Conservation (phyloP, 78 protist species). For the Dictyostelium firmibasis region DNA sequence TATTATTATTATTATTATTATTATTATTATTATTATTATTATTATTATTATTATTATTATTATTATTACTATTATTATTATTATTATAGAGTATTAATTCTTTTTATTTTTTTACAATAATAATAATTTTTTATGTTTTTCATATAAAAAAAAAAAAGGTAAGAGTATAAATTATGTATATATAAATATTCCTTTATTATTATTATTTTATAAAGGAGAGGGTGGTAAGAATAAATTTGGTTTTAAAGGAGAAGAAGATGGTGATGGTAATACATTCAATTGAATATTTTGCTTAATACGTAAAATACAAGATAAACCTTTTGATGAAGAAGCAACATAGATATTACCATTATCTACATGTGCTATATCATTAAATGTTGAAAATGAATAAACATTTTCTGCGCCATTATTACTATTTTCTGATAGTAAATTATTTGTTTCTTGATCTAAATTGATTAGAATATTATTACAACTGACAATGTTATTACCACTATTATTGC, state of each 20-base stretch:
- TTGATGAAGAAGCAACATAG: constrained; percentile 55
- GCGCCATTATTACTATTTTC: background rate
- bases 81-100: too few species aligned
- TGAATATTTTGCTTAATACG: constrained; percentile 35
- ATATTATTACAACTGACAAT: background rate
- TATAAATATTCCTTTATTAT: background rate
- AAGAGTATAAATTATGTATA: background rate
- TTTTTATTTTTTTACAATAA: too few species aligned
- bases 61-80: too few species aligned
- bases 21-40: too few species aligned
- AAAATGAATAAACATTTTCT: constrained; percentile 10
- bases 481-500: background rate
- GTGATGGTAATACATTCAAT: background rate
- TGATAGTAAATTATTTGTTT: background rate
- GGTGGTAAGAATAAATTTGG: background rate
- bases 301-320: constrained; percentile 62
- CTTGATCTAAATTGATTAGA: background rate
- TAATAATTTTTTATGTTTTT: too few species aligned
- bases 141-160: too few species aligned
- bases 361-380: constrained; percentile 51
- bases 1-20: too few species aligned
- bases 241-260: constrained; percentile 21
- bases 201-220: background rate
- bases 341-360: constrained; percentile 60
- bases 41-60: too few species aligned